Conservation (phyloP, 331 rosid genomes). For the Cucumis variabilis region DNA sequence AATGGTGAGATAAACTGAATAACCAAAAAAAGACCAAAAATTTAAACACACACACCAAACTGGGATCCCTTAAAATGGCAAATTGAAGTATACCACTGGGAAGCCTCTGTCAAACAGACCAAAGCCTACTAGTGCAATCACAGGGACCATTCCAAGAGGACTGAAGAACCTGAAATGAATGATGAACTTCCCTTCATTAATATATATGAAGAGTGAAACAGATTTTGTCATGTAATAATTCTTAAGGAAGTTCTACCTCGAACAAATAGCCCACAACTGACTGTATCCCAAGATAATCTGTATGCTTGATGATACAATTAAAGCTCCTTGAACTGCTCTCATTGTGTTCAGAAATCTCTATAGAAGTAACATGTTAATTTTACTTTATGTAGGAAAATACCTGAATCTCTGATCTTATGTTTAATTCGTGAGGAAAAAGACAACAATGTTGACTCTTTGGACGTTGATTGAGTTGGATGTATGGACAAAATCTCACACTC, state of each 20-base stretch:
- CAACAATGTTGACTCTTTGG: constrained; percentile 4
- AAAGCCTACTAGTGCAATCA: constrained; percentile 91
- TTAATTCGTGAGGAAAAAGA: neutral
- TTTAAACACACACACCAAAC: constrained; percentile 1
- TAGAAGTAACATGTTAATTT: constrained; percentile 30
- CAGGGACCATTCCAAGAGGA: constrained; percentile 98
- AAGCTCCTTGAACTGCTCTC: constrained; percentile 98
- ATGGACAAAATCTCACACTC: neutral
- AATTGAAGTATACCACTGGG: constrained; percentile 78
- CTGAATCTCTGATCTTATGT: constrained; percentile 5
- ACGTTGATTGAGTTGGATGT: constrained; percentile 15
- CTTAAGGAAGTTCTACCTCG: constrained; percentile 60
- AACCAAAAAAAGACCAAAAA: neutral
- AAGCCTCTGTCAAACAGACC: constrained; percentile 98
- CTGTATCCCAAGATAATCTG: constrained; percentile 94
- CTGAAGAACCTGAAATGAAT: constrained; percentile 81
- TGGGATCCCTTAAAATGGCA: constrained; percentile 1
- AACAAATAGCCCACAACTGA: constrained; percentile 96
- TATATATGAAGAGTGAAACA: neutral
- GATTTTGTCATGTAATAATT: neutral
- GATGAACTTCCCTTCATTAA: neutral
- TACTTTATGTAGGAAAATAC: neutral
- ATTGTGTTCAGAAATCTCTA: constrained; percentile 88
- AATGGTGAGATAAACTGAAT: constrained; percentile 28
- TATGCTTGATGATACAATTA: constrained; percentile 88